Evolutionary conservation across 495 filamentous ascomycete species (phyloP).

Genomic region (Usnea hakonensis): DNA sequence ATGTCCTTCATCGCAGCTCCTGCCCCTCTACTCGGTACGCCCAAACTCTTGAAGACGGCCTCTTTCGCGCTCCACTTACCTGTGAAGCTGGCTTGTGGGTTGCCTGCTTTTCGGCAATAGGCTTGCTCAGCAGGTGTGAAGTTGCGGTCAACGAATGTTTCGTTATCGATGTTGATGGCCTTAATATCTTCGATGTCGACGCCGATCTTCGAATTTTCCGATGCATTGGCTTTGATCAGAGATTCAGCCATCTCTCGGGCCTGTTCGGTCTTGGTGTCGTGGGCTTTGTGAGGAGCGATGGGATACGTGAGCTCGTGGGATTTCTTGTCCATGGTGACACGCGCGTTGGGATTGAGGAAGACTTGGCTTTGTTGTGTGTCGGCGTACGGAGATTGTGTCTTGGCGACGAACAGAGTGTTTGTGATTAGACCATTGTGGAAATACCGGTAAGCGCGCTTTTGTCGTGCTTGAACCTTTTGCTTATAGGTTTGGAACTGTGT

Average conservation of each 20-base stretch:
- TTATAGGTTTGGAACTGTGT: conserved; percentile 75
- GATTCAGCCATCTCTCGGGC: conserved; percentile 74
- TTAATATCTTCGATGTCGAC: conserved; percentile 85
- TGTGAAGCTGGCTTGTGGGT: conserved; percentile 76
- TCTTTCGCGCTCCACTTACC: conserved; percentile 97
- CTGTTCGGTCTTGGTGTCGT: conserved; percentile 40
- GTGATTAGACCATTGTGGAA: conserved; percentile 96
- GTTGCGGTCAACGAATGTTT: conserved; percentile 90
- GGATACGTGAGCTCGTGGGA: conserved; percentile 68
- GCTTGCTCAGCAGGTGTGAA: conserved; percentile 76
- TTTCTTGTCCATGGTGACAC: conserved; percentile 79
- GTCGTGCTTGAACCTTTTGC: conserved; percentile 77
- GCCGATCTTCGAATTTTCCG: conserved; percentile 72
- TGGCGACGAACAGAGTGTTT: conserved; percentile 94
- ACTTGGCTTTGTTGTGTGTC: conserved; percentile 78
- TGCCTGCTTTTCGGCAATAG: conserved; percentile 74
- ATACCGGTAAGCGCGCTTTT: conserved; percentile 97
- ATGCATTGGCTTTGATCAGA: conserved; percentile 63
- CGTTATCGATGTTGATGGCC: conserved; percentile 82
- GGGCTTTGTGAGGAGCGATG: conserved; percentile 49
- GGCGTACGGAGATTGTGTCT: conserved; percentile 80
- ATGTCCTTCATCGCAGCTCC: conserved; percentile 90
- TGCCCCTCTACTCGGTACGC: conserved; percentile 75
- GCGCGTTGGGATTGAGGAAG: conserved; percentile 91
- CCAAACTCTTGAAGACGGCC: conserved; percentile 96